Base-by-base conservation (phyloP, 1,284 basidiomycete species). In the Fomitopsis schrenkii region DNA sequence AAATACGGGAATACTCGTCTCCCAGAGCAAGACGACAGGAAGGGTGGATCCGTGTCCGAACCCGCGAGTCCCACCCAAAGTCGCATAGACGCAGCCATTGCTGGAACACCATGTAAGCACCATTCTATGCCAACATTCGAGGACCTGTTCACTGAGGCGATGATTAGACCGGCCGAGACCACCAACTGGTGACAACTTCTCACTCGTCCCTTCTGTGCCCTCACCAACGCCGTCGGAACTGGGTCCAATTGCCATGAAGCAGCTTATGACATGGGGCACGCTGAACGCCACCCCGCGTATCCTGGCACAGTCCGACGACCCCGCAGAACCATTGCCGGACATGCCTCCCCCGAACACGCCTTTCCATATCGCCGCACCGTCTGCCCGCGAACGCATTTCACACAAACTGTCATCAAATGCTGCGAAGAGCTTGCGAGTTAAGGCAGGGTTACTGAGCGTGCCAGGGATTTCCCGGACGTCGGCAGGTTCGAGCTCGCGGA, bases 191-290 rank as follows among this genome's bases (percentile, higher is more conserved):
- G 79, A 81, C 65, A 80, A 80, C 19, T 93, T 86, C 68, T 80
- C 87, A 1, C 85, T 95, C 28, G 86, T 97, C 9, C 87, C 93
- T n/a, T 84, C 84, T 61, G 74, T 95, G n/a, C 94, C 94, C 12
- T 93, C 93, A 0, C 94, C 93, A 1, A 91, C 90, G 6, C 89
- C 94, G 0, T 84, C 89, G 5, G 82, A 93, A 65, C 82, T 97
- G 36, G 90, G 89, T 0, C 83, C 90, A 0, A 76, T 76, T 8
- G 88, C 90, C 1, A 81, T 94, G 58, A 93, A 94, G 64, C 88
- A 95, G 66, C 83, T 97, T 22, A 93, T 97, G 90, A 97, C 95
- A 9, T 94, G 92, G 93, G 95, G 95, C 6, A 94, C 92, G 22
- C 80, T 97, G 14, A 86, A 88, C 63, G 88, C 91, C 14, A 97